Conservation (phyloP, 179 eudicot species). For the Heliamphora pulchella region DNA sequence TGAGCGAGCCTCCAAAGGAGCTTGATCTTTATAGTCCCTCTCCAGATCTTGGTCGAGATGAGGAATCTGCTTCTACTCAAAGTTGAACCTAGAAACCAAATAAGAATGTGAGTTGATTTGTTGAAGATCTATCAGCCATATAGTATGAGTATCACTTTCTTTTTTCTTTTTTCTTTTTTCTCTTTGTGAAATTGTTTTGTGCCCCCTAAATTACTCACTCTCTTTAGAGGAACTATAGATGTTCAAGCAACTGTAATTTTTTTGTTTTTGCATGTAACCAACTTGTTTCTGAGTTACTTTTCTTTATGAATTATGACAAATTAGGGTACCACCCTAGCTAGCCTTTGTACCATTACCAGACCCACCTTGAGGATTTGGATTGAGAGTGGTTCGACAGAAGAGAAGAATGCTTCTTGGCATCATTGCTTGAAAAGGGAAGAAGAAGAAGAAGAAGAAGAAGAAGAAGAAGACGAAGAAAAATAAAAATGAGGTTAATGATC, state of each 20-base stretch:
- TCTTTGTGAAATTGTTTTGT: neutral
- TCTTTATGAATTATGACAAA: no score
- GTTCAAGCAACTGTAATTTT: neutral
- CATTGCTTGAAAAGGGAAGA: no score
- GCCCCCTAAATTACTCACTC: neutral
- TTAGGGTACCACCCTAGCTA: neutral
- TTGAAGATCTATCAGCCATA: neutral
- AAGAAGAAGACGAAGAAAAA: no score
- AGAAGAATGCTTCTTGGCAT: no score
- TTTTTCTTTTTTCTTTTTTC: no score
- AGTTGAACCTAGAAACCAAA: neutral
- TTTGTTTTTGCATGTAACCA: neutral
- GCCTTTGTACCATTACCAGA: neutral
- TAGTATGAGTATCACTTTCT: neutral
- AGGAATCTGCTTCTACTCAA: slow-evolving; percentile 13
- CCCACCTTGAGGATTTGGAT: neutral
- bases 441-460: no score
- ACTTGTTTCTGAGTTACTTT: neutral
- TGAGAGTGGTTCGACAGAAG: no score
- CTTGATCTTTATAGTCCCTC: slow-evolving; percentile 33
- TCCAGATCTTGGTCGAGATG: slow-evolving; percentile 26
- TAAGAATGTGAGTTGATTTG: neutral
- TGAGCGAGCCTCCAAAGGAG: slow-evolving; percentile 63
- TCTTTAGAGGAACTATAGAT: neutral
- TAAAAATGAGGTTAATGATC: no score